These are phyloP conservation scores for Nicotiana obtusifolia DNA, from an alignment of 257 asterid genomes.

Conservation along the genomic window DNA sequence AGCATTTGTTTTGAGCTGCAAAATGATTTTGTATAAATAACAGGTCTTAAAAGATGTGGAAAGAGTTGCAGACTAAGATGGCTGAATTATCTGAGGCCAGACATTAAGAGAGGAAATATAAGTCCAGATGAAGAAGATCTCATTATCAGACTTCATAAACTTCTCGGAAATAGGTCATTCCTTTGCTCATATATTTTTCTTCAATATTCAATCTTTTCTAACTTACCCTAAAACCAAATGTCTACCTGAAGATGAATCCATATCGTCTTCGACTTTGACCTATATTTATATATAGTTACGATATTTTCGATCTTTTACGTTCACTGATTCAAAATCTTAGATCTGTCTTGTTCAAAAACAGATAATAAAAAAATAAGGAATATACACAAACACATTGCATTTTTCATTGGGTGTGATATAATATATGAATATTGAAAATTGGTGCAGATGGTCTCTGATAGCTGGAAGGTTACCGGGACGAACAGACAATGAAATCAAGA, in stretches of 20 bases:
- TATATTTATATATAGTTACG: no score
- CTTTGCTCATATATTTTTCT: neutral
- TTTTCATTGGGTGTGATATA: neutral
- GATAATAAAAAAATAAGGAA: neutral
- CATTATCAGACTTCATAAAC: constrained; percentile 5
- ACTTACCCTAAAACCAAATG: neutral
- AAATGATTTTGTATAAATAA: neutral
- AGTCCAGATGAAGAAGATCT: constrained; percentile 10
- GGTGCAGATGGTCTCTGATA: constrained; percentile 30
- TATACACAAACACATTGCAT: neutral
- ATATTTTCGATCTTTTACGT: neutral
- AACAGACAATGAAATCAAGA: constrained; percentile 34
- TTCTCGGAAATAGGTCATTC: constrained; percentile 8
- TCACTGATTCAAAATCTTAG: neutral
- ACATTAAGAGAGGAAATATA: constrained; percentile 7
- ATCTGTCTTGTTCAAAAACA: neutral
- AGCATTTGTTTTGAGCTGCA: neutral
- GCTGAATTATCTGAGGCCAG: constrained; percentile 8
- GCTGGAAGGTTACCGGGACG: constrained; percentile 34
- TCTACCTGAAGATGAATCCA: no score
- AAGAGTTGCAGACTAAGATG: constrained; percentile 7
- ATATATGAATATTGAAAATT: neutral
- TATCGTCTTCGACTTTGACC: no score
- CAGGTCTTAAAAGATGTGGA: constrained; percentile 11
- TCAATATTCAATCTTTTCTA: neutral